Evolutionary conservation across 331 rosid species (phyloP), one percentile per base, ranked within the genome.

Genomic region (Quercus tomentella): DNA sequence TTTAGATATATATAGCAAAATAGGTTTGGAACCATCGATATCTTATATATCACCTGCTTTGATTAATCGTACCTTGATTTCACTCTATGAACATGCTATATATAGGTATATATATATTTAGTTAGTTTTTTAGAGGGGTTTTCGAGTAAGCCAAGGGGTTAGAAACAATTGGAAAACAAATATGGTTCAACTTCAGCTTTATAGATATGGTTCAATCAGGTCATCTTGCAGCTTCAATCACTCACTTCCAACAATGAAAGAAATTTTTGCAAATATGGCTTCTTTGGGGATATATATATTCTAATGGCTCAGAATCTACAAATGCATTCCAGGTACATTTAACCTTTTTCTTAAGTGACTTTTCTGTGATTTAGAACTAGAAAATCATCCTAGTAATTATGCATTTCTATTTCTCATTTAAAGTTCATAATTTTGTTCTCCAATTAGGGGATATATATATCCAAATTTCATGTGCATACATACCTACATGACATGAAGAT

Each of bases 211-310:
- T 75, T 82, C 82, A 17, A 92, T 82, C 95, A 92, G 97, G 84
- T 92, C 97, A 92, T 92, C 93, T 88, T 72, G 97, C 93, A 92
- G 97, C 95, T 92, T 92, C 95, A 89, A 90, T 84, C 95, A 87
- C 92, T 90, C 95, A 89, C 84, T 74, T 86, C 91, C 94, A 92
- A 88, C 94, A 90, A 73, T 25, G 22, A 9, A 21, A 57, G 12
- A 25, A 61, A 23, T 14, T 35, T 30, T 61, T 49, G 74, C 69
- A 45, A 37, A 54, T 16, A 11, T 20, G 56, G 22, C 72, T 55
- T 21, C 74, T 73, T 12, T 12, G 60, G 70, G 4, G 25, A 25
- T 62, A 11, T 26, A 37, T 77, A 56, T 15, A 54, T 54, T 14
- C 7, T n/a, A 56, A 20, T 20, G 60, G 60, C 60, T 56, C 60